Evolutionary conservation across 1,284 basidiomycete genomes (phyloP), one percentile per base, ranked within the genome.

Genomic region (Ceratobasidium sp.): DNA sequence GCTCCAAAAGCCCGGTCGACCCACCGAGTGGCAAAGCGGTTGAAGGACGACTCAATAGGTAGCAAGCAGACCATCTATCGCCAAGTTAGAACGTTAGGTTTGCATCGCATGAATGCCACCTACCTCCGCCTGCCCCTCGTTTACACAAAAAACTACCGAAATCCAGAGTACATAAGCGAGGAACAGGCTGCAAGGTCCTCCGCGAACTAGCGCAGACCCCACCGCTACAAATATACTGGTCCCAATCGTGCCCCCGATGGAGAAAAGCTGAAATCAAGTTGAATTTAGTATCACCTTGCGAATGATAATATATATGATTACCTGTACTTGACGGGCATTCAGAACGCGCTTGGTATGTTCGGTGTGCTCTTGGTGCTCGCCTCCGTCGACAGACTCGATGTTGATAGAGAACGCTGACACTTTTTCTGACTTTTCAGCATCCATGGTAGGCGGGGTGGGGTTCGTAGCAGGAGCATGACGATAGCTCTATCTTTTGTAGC

Each of bases 51-150:
- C 69, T 73, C 72, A 23, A 73, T 73, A 26, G 72, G 72, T 9
- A 73, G 66, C 16, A 63, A 35, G 63, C 62, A 73, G 30, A 73
- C 72, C 72, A 73, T 73, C 64, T 69, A 47, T 44, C n/a, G 52
- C 18, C 47, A 69, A 57, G 43, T 52, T 46, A 55, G 35, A 55
- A n/a, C n/a, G 23, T 41, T 9, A 23, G 18, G 21, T 21, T n/a
- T 41, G 38, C 23, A 55, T n/a, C 52, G 21, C 28, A 21, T 14
- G 38, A 18, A 30, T 32, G 50, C 13, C 28, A 57, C 52, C 23
- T 32, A 69, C 64, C 52, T 73, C 72, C 2, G 72, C 72, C 44
- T 73, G 72, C n/a, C 72, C 72, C 35, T 73, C 72, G 26, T 73
- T 73, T 18, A 73, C 72, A 23, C 52, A 61, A 47, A 61, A 73